A percentile compares a stretch with the other conserved stretches of the same genome.
phyloP scores from a whole-genome alignment of 2,329 filamentous ascomycete species.

The Penicillium sp. region DNA sequence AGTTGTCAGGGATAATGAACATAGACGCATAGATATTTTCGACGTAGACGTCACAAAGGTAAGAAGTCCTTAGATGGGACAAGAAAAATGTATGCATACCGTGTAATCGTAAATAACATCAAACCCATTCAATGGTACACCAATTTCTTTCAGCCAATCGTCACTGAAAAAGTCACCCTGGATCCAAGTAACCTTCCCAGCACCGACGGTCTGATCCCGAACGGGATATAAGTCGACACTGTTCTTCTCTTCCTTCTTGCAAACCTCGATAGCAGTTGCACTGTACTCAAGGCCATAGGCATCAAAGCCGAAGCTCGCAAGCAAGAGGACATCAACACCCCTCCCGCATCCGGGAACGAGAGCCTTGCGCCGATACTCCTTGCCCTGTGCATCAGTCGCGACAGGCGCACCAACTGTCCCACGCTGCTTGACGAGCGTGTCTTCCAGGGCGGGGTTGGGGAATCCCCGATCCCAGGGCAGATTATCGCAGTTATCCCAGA shows the following conservation, averaged over 20 bases:
- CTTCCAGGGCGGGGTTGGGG: conserved; percentile 58
- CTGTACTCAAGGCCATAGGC: conserved; percentile 70
- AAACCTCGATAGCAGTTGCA: conserved; percentile 44
- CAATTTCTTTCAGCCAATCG: conserved; percentile 39
- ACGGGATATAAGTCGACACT: conserved; percentile 37
- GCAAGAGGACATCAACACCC: conserved; percentile 74
- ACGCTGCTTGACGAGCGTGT: conserved; percentile 45
- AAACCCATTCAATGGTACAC: conserved; percentile 36
- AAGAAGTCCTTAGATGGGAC: background rate
- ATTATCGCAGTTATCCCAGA: conserved; percentile 53
- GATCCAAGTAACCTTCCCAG: conserved; percentile 41
- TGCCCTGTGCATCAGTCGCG: conserved; percentile 20
- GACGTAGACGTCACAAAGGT: background rate
- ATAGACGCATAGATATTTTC: background rate
- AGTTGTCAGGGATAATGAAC: conserved; percentile 5
- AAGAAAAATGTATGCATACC: conserved; percentile 37
- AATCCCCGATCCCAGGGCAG: conserved; percentile 59
- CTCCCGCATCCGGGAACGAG: conserved; percentile 78
- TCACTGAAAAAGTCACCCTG: conserved; percentile 47
- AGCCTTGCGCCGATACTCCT: conserved; percentile 50
- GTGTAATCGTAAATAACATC: conserved; percentile 61
- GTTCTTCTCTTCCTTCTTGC: conserved; percentile 35
- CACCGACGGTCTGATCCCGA: conserved; percentile 34
- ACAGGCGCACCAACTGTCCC: conserved; percentile 39
- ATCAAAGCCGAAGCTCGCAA: conserved; percentile 72